These are phyloP conservation scores for Acacia confusa DNA, from an alignment of 306 rosid genomes.

Conservation along the genomic window DNA sequence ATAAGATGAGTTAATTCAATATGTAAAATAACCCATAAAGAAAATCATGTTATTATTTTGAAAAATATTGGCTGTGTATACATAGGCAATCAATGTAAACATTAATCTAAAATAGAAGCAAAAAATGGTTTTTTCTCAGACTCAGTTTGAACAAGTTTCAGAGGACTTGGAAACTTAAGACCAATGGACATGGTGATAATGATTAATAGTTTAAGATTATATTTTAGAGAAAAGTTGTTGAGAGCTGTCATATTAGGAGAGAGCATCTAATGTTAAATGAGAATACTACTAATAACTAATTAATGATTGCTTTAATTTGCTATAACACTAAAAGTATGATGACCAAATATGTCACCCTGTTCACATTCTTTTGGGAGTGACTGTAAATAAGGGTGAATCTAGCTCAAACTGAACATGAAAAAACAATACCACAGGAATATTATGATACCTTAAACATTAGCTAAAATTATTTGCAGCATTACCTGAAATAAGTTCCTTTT, in stretches of 20 bases:
- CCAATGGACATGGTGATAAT: not conserved
- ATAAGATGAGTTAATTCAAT: not conserved
- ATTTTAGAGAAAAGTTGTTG: not conserved
- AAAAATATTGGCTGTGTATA: not conserved
- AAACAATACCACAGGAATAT: not conserved
- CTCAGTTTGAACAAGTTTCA: not conserved
- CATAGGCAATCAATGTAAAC: not conserved
- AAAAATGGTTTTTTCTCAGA: not conserved
- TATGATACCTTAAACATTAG: not conserved
- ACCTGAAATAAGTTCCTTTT: conserved; percentile 94
- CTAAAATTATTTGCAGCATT: not conserved
- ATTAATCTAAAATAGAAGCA: not conserved
- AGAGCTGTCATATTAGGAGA: not conserved
- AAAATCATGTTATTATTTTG: not conserved
- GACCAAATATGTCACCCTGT: not conserved
- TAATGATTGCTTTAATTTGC: not conserved
- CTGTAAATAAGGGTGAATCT: not conserved
- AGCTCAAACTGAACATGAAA: not conserved
- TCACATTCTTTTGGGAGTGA: not conserved
- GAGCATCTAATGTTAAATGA: not conserved
- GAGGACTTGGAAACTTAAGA: not conserved
- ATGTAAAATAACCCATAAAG: not conserved
- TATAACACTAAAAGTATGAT: not conserved
- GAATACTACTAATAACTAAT: not conserved
- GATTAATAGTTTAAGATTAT: not conserved